These are phyloP conservation scores for Sporothrix sp. DNA, from an alignment of 2,329 filamentous ascomycete species.

Conservation along the genomic window DNA sequence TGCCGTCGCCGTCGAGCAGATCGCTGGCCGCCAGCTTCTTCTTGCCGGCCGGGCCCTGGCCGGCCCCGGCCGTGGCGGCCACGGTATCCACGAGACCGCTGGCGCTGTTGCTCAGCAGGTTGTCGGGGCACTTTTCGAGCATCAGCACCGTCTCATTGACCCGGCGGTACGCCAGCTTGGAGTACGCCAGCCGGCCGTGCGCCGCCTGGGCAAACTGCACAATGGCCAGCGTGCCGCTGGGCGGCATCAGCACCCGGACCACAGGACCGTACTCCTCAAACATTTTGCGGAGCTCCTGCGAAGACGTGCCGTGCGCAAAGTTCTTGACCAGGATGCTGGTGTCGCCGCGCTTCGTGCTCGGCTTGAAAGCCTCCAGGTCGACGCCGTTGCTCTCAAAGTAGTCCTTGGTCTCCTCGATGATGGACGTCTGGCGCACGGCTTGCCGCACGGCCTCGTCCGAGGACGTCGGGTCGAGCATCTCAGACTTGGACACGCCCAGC, in stretches of 20 bases:
- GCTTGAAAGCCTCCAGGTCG: slow-evolving; percentile 85
- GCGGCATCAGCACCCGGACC: slow-evolving; percentile 78
- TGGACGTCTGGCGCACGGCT: slow-evolving; percentile 80
- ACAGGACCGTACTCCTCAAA: slow-evolving; percentile 83
- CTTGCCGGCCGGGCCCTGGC: slow-evolving; percentile 15
- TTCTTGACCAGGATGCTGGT: slow-evolving; percentile 89
- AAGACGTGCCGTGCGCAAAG: slow-evolving; percentile 72
- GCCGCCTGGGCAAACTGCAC: slow-evolving; percentile 74
- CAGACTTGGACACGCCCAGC: slow-evolving; percentile 81
- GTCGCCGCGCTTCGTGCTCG: slow-evolving; percentile 65
- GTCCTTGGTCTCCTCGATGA: slow-evolving; percentile 91
- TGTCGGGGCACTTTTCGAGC: slow-evolving; percentile 83
- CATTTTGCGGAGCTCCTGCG: slow-evolving; percentile 66
- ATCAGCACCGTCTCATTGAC: slow-evolving; percentile 87
- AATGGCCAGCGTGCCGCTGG: slow-evolving; percentile 86
- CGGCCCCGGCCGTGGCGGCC: neutral
- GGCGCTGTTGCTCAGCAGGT: slow-evolving; percentile 50
- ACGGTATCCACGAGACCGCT: slow-evolving; percentile 14
- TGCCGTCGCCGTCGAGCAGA: slow-evolving; percentile 9
- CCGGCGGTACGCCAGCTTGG: slow-evolving; percentile 75
- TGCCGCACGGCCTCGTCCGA: slow-evolving; percentile 92
- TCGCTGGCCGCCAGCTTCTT: slow-evolving; percentile 15
- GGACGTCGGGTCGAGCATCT: slow-evolving; percentile 89
- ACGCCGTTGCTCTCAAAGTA: slow-evolving; percentile 85
- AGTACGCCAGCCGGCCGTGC: slow-evolving; percentile 76